Evolutionary conservation across 345 rosid genomes (phyloP).

Genomic region (Populus euphratica): DNA sequence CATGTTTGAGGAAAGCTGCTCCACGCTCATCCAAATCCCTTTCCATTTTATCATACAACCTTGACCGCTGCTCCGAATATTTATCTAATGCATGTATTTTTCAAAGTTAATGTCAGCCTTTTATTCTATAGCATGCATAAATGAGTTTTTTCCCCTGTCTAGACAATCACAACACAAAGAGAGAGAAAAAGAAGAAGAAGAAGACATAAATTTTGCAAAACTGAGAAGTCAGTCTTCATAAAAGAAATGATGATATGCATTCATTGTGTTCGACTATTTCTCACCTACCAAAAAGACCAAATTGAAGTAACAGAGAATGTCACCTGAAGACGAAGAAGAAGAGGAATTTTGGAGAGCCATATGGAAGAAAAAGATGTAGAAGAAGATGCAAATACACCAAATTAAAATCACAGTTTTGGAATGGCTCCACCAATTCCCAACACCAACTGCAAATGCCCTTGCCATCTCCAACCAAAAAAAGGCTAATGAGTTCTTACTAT

Average conservation of each 20-base stretch:
- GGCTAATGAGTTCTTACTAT: too few species aligned
- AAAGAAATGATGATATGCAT: neutral
- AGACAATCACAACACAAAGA: neutral
- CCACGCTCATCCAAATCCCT: conserved; percentile 75
- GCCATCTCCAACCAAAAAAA: conserved; percentile 15
- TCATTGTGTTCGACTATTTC: neutral
- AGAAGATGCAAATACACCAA: conserved; percentile 46
- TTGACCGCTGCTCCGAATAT: conserved; percentile 47
- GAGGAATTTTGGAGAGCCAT: conserved; percentile 44
- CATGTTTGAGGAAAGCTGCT: conserved; percentile 64
- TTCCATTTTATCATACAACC: conserved; percentile 74
- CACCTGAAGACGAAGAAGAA: conserved; percentile 35
- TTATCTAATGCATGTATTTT: conserved; percentile 35
- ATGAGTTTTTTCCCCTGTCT: too few species aligned
- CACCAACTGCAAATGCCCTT: neutral
- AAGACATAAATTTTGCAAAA: neutral
- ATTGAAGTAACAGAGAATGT: neutral
- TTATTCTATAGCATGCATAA: neutral
- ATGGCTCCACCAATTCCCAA: conserved; percentile 46
- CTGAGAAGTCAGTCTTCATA: neutral
- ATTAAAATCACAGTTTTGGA: conserved; percentile 39
- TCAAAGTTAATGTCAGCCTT: neutral
- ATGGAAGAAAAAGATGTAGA: conserved; percentile 48
- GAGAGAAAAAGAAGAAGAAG: neutral
- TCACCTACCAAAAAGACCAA: neutral